A percentile compares a stretch with the other conserved stretches of the same genome.
Evolutionary conservation across 805 yeast genomes (phyloP).

Genomic region (Wickerhamiella domercqiae): DNA sequence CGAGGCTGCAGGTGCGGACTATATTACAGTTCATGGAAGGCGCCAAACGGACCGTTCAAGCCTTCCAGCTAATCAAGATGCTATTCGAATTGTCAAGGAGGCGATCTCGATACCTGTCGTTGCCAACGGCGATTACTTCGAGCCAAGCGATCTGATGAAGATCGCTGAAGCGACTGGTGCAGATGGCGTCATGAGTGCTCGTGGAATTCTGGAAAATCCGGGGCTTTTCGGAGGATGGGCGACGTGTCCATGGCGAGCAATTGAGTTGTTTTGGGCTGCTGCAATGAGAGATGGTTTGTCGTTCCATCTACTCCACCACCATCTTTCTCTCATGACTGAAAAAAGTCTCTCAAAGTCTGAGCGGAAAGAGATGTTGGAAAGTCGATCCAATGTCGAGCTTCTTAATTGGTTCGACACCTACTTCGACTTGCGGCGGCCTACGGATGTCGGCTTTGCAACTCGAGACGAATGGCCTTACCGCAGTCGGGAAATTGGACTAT

Average conservation of each 20-base stretch:
- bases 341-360: slow-evolving; percentile 32
- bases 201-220: slow-evolving; percentile 79
- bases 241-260: slow-evolving; percentile 78
- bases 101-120: slow-evolving; percentile 57
- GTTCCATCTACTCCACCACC: slow-evolving; percentile 73
- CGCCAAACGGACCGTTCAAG: slow-evolving; percentile 74
- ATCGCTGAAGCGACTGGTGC: slow-evolving; percentile 57
- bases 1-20: slow-evolving; percentile 82
- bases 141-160: slow-evolving; percentile 42
- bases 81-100: slow-evolving; percentile 50
- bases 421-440: slow-evolving; percentile 50
- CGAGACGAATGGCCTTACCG: slow-evolving; percentile 32
- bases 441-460: slow-evolving; percentile 56
- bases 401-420: slow-evolving; percentile 68
- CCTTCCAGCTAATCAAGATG: slow-evolving; percentile 67
- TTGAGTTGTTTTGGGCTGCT: slow-evolving; percentile 71
- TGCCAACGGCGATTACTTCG: slow-evolving; percentile 95
- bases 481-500: no score
- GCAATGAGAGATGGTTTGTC: slow-evolving; percentile 73
- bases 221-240: slow-evolving; percentile 65
- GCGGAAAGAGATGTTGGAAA: slow-evolving; percentile 49
- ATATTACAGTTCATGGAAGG: slow-evolving; percentile 88
- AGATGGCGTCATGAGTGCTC: slow-evolving; percentile 91
- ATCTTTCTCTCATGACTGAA: slow-evolving; percentile 73
- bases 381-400: slow-evolving; percentile 42